Percentiles rank a stretch among this genome's conserved stretches.
phyloP scores from a whole-genome alignment of 2,329 filamentous ascomycete species.

The Sporothrix mexicana region DNA sequence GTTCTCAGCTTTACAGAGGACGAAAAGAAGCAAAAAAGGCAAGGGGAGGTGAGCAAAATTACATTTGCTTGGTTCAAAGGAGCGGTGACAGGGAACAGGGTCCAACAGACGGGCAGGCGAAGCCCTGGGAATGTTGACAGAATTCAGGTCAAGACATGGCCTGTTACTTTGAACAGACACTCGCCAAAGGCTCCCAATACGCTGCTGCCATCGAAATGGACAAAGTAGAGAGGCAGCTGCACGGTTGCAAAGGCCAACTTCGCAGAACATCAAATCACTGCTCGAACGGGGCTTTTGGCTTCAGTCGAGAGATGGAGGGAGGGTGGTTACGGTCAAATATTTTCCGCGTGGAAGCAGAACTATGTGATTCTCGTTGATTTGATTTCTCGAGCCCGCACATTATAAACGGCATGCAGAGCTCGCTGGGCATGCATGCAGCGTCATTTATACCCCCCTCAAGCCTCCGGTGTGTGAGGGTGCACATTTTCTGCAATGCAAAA shows the following conservation, averaged over 20 bases:
- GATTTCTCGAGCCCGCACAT: no score
- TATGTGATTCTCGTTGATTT: no score
- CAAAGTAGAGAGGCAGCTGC: no score
- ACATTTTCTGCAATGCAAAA: slow-evolving; percentile 14
- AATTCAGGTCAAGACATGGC: slow-evolving; percentile 4
- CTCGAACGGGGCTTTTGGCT: no score
- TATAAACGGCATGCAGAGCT: background rate
- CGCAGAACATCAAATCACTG: background rate
- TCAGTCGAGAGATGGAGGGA: no score
- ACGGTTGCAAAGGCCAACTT: background rate
- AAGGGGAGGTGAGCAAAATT: slow-evolving; percentile 5
- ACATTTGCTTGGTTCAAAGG: background rate
- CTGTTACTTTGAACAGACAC: background rate
- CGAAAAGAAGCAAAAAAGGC: background rate
- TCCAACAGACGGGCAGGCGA: slow-evolving; percentile 8
- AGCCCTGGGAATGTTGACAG: background rate
- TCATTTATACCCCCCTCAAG: background rate
- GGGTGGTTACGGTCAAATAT: no score
- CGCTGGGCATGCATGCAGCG: background rate
- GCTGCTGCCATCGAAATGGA: background rate
- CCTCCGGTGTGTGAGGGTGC: background rate
- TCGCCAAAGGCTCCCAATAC: background rate
- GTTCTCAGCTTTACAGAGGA: background rate
- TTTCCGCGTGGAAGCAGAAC: no score
- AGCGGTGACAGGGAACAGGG: slow-evolving; percentile 39